Evolutionary conservation across 2,329 filamentous ascomycete genomes (phyloP).

Genomic region (Aphanoascus verrucosus): DNA sequence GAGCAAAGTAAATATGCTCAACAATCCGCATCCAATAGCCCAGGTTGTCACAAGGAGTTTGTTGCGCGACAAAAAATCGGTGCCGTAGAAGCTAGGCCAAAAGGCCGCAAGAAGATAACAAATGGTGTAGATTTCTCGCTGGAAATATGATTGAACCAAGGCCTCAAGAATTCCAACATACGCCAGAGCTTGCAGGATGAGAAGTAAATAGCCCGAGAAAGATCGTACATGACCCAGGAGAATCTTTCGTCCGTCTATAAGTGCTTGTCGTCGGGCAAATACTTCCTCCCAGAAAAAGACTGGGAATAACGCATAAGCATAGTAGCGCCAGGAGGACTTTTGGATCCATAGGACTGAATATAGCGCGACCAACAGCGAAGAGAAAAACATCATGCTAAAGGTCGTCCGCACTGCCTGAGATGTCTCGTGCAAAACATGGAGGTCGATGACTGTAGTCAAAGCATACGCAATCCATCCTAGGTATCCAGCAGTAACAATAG

Average conservation of each 20-base stretch:
- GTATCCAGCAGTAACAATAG: constrained; percentile 80
- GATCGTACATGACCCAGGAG: constrained; percentile 61
- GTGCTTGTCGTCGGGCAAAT: constrained; percentile 61
- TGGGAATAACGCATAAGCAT: constrained; percentile 83
- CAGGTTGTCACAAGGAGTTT: constrained; percentile 56
- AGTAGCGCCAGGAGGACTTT: constrained; percentile 72
- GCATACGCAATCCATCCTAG: constrained; percentile 93
- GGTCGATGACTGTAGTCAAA: constrained; percentile 73
- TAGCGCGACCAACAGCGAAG: constrained; percentile 61
- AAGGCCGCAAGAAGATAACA: constrained; percentile 65
- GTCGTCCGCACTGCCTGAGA: constrained; percentile 53
- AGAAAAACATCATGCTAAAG: constrained; percentile 55
- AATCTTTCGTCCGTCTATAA: constrained; percentile 54
- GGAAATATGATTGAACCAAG: constrained; percentile 80
- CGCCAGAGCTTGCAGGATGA: constrained; percentile 52
- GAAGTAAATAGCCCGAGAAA: constrained; percentile 44
- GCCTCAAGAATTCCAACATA: constrained; percentile 71
- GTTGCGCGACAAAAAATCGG: constrained; percentile 59
- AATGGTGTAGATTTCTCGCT: constrained; percentile 73
- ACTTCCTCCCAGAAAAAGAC: constrained; percentile 96
- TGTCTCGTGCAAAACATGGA: constrained; percentile 69
- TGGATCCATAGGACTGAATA: constrained; percentile 74
- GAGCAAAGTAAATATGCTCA: constrained; percentile 85
- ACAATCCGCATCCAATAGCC: constrained; percentile 63
- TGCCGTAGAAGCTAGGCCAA: constrained; percentile 69